phyloP scores from a whole-genome alignment of 306 rosid genomes.

The Rosa multiflora region DNA sequence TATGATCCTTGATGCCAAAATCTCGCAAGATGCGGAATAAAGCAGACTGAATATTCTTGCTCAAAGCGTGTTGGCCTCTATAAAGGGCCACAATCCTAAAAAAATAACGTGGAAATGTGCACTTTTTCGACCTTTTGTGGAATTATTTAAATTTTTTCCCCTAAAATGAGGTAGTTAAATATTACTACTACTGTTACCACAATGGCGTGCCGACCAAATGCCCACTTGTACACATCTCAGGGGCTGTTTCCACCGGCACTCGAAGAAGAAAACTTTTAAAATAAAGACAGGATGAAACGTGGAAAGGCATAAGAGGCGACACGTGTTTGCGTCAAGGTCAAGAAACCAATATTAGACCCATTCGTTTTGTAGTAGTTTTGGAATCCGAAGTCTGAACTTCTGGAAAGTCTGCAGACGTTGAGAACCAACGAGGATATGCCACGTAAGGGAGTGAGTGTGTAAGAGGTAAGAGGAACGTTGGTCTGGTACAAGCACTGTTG shows the following conservation, averaged over 20 bases:
- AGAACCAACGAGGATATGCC: background rate
- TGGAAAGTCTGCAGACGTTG: background rate
- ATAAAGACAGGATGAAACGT: background rate
- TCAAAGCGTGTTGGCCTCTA: background rate
- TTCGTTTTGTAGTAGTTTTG: background rate
- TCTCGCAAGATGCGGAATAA: background rate
- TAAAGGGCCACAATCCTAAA: background rate
- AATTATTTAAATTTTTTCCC: background rate
- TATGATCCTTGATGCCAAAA: background rate
- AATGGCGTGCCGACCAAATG: background rate
- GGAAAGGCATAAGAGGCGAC: accelerated
- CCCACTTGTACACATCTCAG: background rate
- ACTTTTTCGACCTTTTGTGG: background rate
- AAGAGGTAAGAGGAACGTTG: background rate
- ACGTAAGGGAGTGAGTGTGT: background rate
- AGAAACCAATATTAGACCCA: background rate
- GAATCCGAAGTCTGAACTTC: background rate
- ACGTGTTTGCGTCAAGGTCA: background rate
- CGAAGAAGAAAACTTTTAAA: background rate
- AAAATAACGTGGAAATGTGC: background rate
- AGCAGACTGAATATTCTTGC: background rate
- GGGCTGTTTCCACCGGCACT: background rate
- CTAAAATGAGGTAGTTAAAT: background rate
- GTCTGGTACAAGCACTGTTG: background rate
- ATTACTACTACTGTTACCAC: background rate